These are phyloP conservation scores for Candida patagonica DNA, from an alignment of 805 yeast genomes.

Conservation along the genomic window DNA sequence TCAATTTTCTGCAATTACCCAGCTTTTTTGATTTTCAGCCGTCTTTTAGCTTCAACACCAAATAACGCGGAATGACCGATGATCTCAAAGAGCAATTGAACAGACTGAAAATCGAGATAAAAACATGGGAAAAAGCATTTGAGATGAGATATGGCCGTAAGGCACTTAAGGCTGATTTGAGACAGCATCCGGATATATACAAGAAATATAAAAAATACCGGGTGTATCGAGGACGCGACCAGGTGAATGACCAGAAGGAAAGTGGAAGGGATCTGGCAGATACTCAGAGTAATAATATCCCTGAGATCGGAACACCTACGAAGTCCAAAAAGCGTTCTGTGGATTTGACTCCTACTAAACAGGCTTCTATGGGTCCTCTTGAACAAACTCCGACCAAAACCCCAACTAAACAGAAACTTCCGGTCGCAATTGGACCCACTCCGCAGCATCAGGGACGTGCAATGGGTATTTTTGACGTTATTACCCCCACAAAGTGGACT, in stretches of 20 bases:
- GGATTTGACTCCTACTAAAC: not conserved
- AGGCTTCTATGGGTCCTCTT: conserved; percentile 1
- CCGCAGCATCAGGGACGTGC: conserved; percentile 79
- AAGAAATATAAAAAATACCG: conserved; percentile 18
- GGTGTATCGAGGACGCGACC: conserved; percentile 4
- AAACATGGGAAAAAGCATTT: conserved; percentile 48
- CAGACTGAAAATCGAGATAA: conserved; percentile 37
- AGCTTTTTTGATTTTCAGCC: too few relatives aligned
- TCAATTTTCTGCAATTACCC: too few relatives aligned
- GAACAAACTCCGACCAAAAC: conserved; percentile 6
- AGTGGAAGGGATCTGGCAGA: not conserved
- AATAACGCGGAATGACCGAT: not conserved
- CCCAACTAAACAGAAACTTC: too few relatives aligned
- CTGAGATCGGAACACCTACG: not conserved
- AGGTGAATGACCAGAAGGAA: not conserved
- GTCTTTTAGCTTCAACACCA: too few relatives aligned
- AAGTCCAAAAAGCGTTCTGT: not conserved
- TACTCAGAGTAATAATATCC: not conserved
- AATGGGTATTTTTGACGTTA: conserved; percentile 58
- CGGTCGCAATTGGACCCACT: conserved; percentile 56
- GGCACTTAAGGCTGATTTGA: conserved; percentile 43
- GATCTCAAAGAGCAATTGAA: too few relatives aligned
- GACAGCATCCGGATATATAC: conserved; percentile 24
- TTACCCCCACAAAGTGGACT: not conserved
- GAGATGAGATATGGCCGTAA: conserved; percentile 30